phyloP scores from a whole-genome alignment of 116 monocot species.

The Iris pallida region DNA sequence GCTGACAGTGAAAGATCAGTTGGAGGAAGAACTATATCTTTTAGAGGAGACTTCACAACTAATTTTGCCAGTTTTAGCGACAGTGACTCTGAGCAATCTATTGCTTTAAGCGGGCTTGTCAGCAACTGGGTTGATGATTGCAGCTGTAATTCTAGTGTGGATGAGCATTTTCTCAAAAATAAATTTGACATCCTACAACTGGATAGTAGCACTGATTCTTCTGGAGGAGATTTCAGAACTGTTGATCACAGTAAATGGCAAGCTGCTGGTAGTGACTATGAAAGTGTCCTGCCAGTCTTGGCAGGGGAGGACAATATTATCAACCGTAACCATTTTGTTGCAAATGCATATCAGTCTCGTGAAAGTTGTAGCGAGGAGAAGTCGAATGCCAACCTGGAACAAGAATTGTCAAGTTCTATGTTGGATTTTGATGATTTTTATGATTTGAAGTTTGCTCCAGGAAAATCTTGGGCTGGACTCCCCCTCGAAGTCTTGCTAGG shows the following conservation, averaged over 20 bases:
- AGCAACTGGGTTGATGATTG: too few species aligned
- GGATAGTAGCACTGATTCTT: constrained; percentile 10
- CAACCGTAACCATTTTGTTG: background rate
- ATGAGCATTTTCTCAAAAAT: too few species aligned
- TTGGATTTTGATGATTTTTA: background rate
- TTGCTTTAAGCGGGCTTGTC: too few species aligned
- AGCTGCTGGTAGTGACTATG: background rate
- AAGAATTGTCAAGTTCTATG: background rate
- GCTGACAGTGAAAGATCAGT: background rate
- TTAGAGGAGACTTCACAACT: background rate
- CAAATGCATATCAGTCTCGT: background rate
- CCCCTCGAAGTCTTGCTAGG: constrained; percentile 29
- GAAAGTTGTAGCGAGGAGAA: background rate
- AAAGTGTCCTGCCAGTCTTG: background rate
- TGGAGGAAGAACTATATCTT: constrained; percentile 13
- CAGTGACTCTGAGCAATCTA: too few species aligned
- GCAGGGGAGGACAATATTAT: background rate
- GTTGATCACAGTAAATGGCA: background rate
- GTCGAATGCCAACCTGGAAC: background rate
- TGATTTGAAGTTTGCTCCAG: constrained; percentile 11
- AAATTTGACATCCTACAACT: too few species aligned
- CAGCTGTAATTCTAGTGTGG: too few species aligned
- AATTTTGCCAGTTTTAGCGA: too few species aligned
- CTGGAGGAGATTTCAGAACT: background rate
- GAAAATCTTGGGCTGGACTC: constrained; percentile 6